Percentiles rank a stretch among this genome's conserved stretches.
phyloP scores from a whole-genome alignment of 371 early-diverging fungal species.

The Parasitella parasitica region DNA sequence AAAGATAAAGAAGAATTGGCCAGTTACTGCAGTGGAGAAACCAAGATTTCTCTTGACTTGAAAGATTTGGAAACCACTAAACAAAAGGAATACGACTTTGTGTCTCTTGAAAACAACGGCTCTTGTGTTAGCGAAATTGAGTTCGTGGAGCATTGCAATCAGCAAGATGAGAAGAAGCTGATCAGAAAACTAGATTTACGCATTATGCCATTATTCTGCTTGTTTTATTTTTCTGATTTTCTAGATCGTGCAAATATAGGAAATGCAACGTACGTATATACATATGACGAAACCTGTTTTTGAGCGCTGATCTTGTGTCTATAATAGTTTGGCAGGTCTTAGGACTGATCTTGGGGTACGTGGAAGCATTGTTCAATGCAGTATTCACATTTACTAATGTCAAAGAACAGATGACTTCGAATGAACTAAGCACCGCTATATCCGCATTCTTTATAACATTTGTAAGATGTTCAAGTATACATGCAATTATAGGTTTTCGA shows the following conservation, averaged over 20 bases:
- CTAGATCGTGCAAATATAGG: conserved; percentile 40
- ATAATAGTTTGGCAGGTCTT: conserved; percentile 30
- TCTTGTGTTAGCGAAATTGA: neutral
- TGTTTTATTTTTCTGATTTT: conserved; percentile 45
- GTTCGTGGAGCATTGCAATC: neutral
- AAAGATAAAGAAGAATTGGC: too few species aligned
- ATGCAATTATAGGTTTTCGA: neutral
- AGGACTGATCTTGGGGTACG: conserved; percentile 19
- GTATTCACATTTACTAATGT: too few species aligned
- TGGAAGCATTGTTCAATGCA: neutral
- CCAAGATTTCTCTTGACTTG: neutral
- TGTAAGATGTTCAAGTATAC: conserved; percentile 15
- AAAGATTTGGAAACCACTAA: neutral
- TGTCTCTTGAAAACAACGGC: neutral
- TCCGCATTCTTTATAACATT: conserved; percentile 39
- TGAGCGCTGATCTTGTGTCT: neutral
- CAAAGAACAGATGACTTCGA: conserved; percentile 22
- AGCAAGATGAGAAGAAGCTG: conserved; percentile 27
- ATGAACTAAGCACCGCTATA: conserved; percentile 24
- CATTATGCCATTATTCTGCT: conserved; percentile 45
- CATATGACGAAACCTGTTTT: neutral
- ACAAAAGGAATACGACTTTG: neutral
- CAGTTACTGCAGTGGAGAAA: too few species aligned
- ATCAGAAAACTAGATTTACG: conserved; percentile 32
- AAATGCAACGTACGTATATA: conserved; percentile 34